These are phyloP conservation scores for Tephrocybe sp. DNA, from an alignment of 768 basidiomycete species.

Conservation along the genomic window DNA sequence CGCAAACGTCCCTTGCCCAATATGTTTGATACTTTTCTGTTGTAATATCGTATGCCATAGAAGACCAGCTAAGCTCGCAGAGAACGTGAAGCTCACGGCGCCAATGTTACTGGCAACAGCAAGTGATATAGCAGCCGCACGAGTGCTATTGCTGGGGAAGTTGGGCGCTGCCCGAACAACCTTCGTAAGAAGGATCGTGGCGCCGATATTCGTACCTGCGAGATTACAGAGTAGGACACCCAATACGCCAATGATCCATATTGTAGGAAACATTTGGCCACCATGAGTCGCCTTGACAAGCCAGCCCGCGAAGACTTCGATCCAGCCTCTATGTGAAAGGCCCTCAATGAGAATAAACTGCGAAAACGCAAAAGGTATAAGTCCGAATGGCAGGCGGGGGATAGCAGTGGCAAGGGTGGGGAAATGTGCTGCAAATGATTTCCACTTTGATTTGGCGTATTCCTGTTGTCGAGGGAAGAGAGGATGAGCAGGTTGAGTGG, in stretches of 20 bases:
- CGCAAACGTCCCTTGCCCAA: constrained; percentile 65
- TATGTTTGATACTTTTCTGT: constrained; percentile 62
- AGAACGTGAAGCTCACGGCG: constrained; percentile 90
- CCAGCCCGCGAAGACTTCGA: constrained; percentile 67
- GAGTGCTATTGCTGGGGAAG: constrained; percentile 33
- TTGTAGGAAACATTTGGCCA: constrained; percentile 19
- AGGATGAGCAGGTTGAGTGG: constrained; percentile 4
- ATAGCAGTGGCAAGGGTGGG: constrained; percentile 71
- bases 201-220: constrained; percentile 25
- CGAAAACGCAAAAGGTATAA: constrained; percentile 90
- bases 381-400: constrained; percentile 71
- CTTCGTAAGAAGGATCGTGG: constrained; percentile 75
- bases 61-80: constrained; percentile 87
- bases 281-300: constrained; percentile 17
- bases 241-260: constrained; percentile 23
- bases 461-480: constrained; percentile 20
- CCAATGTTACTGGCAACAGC: constrained; percentile 90
- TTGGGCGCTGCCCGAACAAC: constrained; percentile 55
- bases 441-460: constrained; percentile 15
- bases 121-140: constrained; percentile 68
- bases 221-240: constrained; percentile 24
- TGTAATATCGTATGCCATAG: constrained; percentile 76
- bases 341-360: constrained; percentile 94
- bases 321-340: constrained; percentile 86
- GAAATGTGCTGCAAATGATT: constrained; percentile 40